A percentile compares a stretch with the other conserved stretches of the same genome.
phyloP scores from a whole-genome alignment of 306 rosid genomes.

The Cyamopsis tetragonoloba region DNA sequence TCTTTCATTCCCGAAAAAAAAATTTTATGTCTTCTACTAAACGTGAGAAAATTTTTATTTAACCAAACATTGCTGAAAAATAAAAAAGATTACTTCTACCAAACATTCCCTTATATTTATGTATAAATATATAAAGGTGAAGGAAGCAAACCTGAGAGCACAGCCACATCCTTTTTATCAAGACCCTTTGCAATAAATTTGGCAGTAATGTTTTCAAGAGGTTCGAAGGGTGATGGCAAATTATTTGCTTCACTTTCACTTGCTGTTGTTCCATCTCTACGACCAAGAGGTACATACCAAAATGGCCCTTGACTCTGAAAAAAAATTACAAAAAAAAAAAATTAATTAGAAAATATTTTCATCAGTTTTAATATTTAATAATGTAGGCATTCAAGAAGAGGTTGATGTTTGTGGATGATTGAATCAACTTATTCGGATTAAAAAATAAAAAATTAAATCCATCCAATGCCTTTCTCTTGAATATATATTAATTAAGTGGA shows the following conservation, averaged over 20 bases:
- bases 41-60: too few relatives aligned
- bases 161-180: conserved; percentile 63
- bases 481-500: too few relatives aligned
- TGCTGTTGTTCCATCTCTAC: conserved; percentile 75
- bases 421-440: not conserved
- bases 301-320: conserved; percentile 63
- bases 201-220: conserved; percentile 54
- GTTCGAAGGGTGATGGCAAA: conserved; percentile 79
- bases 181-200: conserved; percentile 72
- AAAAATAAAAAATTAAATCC: too few relatives aligned
- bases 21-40: too few relatives aligned
- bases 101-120: too few relatives aligned
- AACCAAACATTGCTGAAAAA: too few relatives aligned
- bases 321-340: not conserved
- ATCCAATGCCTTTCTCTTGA: not conserved
- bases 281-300: conserved; percentile 73
- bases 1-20: too few relatives aligned
- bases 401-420: not conserved
- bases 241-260: conserved; percentile 53
- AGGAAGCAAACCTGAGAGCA: conserved; percentile 76
- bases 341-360: too few relatives aligned
- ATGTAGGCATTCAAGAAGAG: not conserved
- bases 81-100: too few relatives aligned
- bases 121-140: too few relatives aligned
- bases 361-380: not conserved